Evolutionary conservation across 1,284 basidiomycete genomes (phyloP).

Genomic region (Malassezia cuniculi): DNA sequence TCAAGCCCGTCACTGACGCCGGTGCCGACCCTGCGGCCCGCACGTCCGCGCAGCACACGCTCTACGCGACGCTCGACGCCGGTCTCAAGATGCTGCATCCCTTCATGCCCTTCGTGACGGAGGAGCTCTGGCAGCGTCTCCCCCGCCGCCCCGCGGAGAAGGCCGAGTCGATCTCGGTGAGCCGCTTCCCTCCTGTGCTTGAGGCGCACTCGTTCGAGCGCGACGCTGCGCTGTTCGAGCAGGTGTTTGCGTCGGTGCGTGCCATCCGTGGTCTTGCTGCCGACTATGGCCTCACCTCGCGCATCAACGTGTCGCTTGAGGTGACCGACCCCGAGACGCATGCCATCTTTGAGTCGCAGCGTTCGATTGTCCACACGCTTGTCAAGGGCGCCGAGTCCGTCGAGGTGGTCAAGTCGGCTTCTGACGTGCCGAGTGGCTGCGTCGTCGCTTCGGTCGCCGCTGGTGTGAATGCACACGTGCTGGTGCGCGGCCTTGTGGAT

Average conservation of each 20-base stretch:
- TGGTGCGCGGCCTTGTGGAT: constrained; percentile 36
- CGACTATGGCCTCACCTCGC: constrained; percentile 77
- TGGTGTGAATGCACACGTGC: constrained; percentile 26
- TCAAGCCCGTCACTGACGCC: constrained; percentile 66
- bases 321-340: constrained; percentile 52
- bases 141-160: constrained; percentile 69
- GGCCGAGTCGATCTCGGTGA: constrained; percentile 76
- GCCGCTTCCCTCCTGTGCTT: constrained; percentile 60
- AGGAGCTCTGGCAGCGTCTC: constrained; percentile 94
- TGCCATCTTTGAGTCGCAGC: constrained; percentile 55
- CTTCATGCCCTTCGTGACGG: constrained; percentile 98
- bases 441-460: constrained; percentile 55
- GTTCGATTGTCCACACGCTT: constrained; percentile 63
- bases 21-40: constrained; percentile 57
- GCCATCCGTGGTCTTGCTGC: constrained; percentile 72
- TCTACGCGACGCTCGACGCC: constrained; percentile 85
- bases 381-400: constrained; percentile 76
- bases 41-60: constrained; percentile 79
- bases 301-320: constrained; percentile 78
- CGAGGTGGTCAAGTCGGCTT: constrained; percentile 52
- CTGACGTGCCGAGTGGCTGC: constrained; percentile 68
- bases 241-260: constrained; percentile 68
- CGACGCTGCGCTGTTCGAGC: constrained; percentile 54
- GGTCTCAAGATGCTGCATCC: constrained; percentile 85
- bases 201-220: constrained; percentile 13